phyloP scores from a whole-genome alignment of 495 filamentous ascomycete species.

The Pyrenula aspistea region DNA sequence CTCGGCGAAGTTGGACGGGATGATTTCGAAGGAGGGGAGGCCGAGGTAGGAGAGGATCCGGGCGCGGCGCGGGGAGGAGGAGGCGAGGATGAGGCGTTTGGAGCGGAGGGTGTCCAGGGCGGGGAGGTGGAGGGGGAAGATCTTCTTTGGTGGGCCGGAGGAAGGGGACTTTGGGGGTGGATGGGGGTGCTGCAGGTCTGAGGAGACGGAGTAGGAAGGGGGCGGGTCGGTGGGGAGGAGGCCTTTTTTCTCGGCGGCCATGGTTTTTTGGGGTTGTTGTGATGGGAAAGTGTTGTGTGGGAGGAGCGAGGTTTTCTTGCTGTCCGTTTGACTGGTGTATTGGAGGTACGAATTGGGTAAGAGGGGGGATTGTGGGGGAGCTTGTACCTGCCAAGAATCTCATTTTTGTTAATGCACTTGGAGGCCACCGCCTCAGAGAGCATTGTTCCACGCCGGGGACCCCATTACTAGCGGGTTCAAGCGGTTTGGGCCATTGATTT shows the following conservation, averaged over 20 bases:
- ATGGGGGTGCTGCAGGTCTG: background rate
- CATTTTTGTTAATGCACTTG: too few relatives aligned
- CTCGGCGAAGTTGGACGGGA: constrained; percentile 70
- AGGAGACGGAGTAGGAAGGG: background rate
- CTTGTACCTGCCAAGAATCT: too few relatives aligned
- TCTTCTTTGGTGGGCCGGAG: constrained; percentile 33
- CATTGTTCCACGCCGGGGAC: too few relatives aligned
- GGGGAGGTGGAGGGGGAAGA: constrained; percentile 55
- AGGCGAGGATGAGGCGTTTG: constrained; percentile 77
- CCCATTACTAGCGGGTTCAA: too few relatives aligned
- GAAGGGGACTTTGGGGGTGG: background rate
- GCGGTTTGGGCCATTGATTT: too few relatives aligned
- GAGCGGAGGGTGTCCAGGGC: constrained; percentile 56
- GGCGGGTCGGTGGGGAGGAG: background rate
- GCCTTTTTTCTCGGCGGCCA: background rate
- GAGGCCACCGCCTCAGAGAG: too few relatives aligned
- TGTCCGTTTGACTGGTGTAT: too few relatives aligned
- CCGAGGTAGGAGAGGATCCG: constrained; percentile 66
- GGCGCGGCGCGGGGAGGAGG: constrained; percentile 69
- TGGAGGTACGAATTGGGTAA: too few relatives aligned
- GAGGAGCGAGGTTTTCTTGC: too few relatives aligned
- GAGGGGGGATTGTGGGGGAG: too few relatives aligned
- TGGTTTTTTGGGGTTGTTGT: background rate
- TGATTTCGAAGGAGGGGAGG: constrained; percentile 65
- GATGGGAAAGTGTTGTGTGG: too few relatives aligned